Conservation (phyloP, 129 eudicot species). For the Flaveria ramosissima region DNA sequence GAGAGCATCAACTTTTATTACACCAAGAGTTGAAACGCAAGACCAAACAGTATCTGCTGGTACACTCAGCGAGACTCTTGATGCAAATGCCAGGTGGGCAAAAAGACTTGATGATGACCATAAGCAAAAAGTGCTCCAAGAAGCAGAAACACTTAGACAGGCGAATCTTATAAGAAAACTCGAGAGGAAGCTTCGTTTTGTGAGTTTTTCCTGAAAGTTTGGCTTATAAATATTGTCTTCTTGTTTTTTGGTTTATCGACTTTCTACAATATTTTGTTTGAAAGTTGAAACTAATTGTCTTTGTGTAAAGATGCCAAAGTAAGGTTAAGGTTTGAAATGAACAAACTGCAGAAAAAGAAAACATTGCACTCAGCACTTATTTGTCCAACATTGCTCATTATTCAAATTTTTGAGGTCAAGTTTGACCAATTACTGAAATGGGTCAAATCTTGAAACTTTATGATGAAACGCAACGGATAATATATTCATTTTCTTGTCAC, state of each 20-base stretch:
- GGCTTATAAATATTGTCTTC: not conserved
- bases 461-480: not conserved
- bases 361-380: not conserved
- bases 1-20: conserved; percentile 58
- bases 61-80: conserved; percentile 73
- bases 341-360: conserved; percentile 6
- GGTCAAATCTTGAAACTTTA: conserved; percentile 9
- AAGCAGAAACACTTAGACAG: conserved; percentile 72
- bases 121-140: conserved; percentile 61
- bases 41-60: conserved; percentile 57
- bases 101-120: conserved; percentile 52
- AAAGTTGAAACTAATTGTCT: not conserved
- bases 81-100: conserved; percentile 88
- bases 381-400: conserved; percentile 4
- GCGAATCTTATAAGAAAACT: conserved; percentile 83
- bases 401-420: not conserved
- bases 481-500: not conserved
- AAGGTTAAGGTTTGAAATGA: not conserved
- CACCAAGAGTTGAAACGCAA: conserved; percentile 39
- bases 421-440: not conserved
- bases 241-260: not conserved
- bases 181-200: conserved; percentile 79
- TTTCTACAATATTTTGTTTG: not conserved
- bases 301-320: conserved; percentile 7
- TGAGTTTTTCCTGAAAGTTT: conserved; percentile 48